Evolutionary conservation across 2,329 filamentous ascomycete genomes (phyloP), one percentile per base, ranked within the genome.

Genomic region (Diaporthe vaccinii): DNA sequence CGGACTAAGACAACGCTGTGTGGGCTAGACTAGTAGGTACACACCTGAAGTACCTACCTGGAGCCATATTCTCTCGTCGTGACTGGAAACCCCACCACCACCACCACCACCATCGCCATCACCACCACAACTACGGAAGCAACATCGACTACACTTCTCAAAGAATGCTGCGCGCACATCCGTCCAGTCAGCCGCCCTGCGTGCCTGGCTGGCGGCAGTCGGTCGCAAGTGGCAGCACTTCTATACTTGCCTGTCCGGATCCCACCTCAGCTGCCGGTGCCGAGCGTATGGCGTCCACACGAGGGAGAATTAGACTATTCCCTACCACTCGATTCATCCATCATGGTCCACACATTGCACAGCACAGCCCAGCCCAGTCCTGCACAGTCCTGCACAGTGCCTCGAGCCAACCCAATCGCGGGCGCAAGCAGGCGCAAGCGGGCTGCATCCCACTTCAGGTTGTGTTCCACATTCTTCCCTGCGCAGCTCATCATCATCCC

Each of bases 381-480:
- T 1, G 41, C 61, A 65, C 44, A 71, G 74, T 75, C 61, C 59
- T 62, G 72, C 75, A 75, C 75, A 75, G 73, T 76, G 69, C 73
- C 31, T 65, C 46, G 59, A 12, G 28, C 44, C 59, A 72, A 17
- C 69, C 67, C 59, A 72, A 44, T 75, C 67, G 61, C 39, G 53
- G 34, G n/a, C 44, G 28, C 72, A 58, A 62, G 73, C n/a, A 31
- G 75, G 53, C 75, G 61, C 67, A 69, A 76, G 59, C 68, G 36
- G 51, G 44, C 65, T 72, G 68, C 72, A 65, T 39, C 73, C 65
- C 44, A 58, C 46, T 59, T 25, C 17, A 34, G 49, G 53, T 51
- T 69, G 59, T 62, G 49, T 46, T 25, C 67, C 34, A 58, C 55
- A 39, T n/a, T 36, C 22, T 55, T 57, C 55, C 68, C 46, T 55